Evolutionary conservation across 1,284 basidiomycete species (phyloP).

Genomic region (Schizophyllum amplum): DNA sequence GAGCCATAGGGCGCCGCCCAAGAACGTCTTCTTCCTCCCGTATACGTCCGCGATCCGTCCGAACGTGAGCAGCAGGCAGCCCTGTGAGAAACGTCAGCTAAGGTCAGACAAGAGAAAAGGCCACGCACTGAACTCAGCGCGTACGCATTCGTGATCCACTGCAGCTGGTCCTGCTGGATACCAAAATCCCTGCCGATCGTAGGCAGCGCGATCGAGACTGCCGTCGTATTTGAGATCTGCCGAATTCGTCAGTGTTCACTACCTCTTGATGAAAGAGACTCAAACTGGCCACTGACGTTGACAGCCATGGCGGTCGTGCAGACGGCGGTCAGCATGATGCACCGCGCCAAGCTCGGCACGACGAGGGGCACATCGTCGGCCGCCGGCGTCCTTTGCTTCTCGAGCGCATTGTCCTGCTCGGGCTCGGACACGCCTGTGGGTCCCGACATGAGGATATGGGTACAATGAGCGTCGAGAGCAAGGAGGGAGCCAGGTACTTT

Average conservation of each 20-base stretch:
- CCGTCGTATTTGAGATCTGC: neutral
- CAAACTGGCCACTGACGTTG: neutral
- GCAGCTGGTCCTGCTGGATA: constrained; percentile 41
- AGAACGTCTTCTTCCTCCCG: constrained; percentile 57
- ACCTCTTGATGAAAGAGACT: neutral
- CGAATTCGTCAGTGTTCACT: neutral
- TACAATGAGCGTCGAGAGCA: neutral
- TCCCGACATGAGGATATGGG: too few relatives aligned
- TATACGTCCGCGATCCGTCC: constrained; percentile 69
- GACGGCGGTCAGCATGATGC: neutral
- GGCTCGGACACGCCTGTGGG: neutral
- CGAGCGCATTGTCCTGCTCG: neutral
- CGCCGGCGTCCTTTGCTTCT: neutral
- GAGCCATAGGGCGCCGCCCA: constrained; percentile 42
- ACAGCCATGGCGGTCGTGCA: neutral
- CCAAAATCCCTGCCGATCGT: constrained; percentile 46
- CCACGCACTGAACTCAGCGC: constrained; percentile 26
- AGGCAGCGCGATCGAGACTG: constrained; percentile 49
- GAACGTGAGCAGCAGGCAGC: constrained; percentile 64
- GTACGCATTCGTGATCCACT: constrained; percentile 51
- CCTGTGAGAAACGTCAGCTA: constrained; percentile 38
- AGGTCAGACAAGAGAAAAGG: constrained; percentile 26
- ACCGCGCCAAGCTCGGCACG: neutral
- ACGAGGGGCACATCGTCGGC: neutral
- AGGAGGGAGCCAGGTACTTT: neutral